Percentiles rank a stretch among this genome's conserved stretches.
phyloP scores from a whole-genome alignment of 768 basidiomycete species.

The Russula emetica region DNA sequence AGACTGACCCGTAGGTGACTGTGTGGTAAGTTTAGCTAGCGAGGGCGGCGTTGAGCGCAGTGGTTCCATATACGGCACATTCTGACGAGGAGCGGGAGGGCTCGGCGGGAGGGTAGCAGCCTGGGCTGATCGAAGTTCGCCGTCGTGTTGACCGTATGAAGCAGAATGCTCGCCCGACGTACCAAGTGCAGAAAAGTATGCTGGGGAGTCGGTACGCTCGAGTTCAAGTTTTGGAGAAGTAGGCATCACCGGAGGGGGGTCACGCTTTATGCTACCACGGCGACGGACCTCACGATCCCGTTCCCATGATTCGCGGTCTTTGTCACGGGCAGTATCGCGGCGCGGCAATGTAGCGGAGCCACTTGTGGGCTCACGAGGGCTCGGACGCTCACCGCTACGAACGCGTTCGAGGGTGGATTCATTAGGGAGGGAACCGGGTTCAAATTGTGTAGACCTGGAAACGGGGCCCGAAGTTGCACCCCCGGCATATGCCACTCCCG shows the following conservation, averaged over 20 bases:
- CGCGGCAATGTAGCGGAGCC: slow-evolving; percentile 9
- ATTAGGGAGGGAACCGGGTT: slow-evolving; percentile 24
- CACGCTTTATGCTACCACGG: slow-evolving; percentile 26
- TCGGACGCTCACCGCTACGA: slow-evolving; percentile 21
- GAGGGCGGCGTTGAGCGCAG: slow-evolving; percentile 23
- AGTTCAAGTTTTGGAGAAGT: slow-evolving; percentile 18
- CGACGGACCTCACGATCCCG: slow-evolving; percentile 19
- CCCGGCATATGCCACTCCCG: slow-evolving; percentile 25
- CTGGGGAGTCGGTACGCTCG: slow-evolving; percentile 21
- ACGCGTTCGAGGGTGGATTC: slow-evolving; percentile 24
- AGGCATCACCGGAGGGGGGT: slow-evolving; percentile 11
- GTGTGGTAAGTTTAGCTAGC: slow-evolving; percentile 9
- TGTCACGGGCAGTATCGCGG: slow-evolving; percentile 23
- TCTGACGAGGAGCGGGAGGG: slow-evolving; percentile 21
- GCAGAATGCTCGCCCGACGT: slow-evolving; percentile 17
- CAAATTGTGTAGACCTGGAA: slow-evolving; percentile 21
- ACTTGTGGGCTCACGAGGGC: slow-evolving; percentile 18
- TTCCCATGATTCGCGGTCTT: slow-evolving; percentile 21
- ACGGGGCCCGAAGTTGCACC: slow-evolving; percentile 22
- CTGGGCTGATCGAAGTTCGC: slow-evolving; percentile 23
- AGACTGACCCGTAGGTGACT: slow-evolving; percentile 23
- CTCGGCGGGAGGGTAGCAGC: slow-evolving; percentile 18
- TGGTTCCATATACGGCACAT: slow-evolving; percentile 19
- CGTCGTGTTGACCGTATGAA: slow-evolving; percentile 22
- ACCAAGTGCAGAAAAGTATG: slow-evolving; percentile 24